Evolutionary conservation across 1,284 basidiomycete genomes (phyloP).

Genomic region (Fomitopsis palustris): DNA sequence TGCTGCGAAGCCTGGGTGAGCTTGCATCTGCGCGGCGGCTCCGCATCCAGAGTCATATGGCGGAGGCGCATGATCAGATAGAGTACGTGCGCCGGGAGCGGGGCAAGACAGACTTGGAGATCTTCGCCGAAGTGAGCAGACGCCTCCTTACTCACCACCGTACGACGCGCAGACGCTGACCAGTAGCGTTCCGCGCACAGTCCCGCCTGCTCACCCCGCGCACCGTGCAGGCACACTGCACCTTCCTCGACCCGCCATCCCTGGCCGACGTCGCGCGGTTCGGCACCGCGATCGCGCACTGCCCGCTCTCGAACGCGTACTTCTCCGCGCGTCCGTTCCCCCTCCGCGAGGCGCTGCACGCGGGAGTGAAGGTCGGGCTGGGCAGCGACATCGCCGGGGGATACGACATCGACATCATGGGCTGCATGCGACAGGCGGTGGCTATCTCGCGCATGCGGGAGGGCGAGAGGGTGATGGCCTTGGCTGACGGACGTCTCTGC

Average conservation of each 20-base stretch:
- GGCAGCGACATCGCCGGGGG: conserved; percentile 86
- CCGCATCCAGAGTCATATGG: conserved; percentile 41
- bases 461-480: conserved; percentile 39
- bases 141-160: not conserved
- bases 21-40: conserved; percentile 27
- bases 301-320: conserved; percentile 83
- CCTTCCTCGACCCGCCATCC: conserved; percentile 55
- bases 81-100: conserved; percentile 59
- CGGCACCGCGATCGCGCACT: conserved; percentile 74
- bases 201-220: conserved; percentile 54
- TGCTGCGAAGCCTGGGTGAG: conserved; percentile 54
- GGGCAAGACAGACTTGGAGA: conserved; percentile 64
- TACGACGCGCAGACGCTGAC: conserved; percentile 3
- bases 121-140: conserved; percentile 60
- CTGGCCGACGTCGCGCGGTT: conserved; percentile 47
- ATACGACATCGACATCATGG: conserved; percentile 75
- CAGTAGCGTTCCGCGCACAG: conserved; percentile 31
- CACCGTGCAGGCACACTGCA: conserved; percentile 84
- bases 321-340: conserved; percentile 75
- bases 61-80: conserved; percentile 63
- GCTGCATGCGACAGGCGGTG: conserved; percentile 75
- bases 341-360: conserved; percentile 68
- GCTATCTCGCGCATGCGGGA: conserved; percentile 70
- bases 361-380: conserved; percentile 66
- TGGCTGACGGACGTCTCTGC: conserved; percentile 1